Conservation (phyloP, 176 grass and related monocot genomes). For the Oropetium thomaeum region DNA sequence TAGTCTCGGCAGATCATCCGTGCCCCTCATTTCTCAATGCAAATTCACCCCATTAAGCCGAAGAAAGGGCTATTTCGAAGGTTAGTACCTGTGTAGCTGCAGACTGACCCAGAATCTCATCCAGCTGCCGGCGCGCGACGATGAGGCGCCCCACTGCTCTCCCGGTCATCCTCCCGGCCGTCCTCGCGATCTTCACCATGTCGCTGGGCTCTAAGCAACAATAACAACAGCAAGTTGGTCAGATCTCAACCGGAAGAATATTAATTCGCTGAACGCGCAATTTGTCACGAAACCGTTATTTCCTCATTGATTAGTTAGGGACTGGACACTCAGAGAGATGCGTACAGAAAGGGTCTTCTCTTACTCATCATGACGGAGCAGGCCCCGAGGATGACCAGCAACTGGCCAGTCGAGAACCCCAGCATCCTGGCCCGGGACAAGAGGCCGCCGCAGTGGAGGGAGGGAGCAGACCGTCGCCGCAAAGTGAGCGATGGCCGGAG, state of each 20-base stretch:
- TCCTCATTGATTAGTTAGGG: background rate
- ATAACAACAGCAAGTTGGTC: background rate
- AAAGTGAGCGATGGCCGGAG: background rate
- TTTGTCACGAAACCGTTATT: background rate
- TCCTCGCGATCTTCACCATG: slow-evolving; percentile 66
- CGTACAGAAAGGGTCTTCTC: background rate
- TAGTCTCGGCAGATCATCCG: background rate
- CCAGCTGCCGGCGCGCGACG: slow-evolving; percentile 61
- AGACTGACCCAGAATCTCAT: slow-evolving; percentile 68
- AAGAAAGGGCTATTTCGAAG: background rate
- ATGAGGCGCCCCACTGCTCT: slow-evolving; percentile 68
- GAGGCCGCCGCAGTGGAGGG: background rate
- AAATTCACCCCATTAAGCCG: background rate
- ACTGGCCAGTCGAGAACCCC: slow-evolving; percentile 45
- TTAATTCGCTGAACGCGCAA: background rate
- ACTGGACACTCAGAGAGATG: background rate
- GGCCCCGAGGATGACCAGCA: slow-evolving; percentile 46
- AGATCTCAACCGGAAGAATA: background rate
- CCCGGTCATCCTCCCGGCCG: slow-evolving; percentile 67
- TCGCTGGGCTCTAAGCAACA: slow-evolving; percentile 62
- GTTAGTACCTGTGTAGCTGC: slow-evolving; percentile 64
- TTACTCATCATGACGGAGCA: slow-evolving; percentile 59
- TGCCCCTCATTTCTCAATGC: background rate
- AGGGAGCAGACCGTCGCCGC: background rate
- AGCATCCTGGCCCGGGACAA: slow-evolving; percentile 18